Conservation (phyloP, 2,329 filamentous ascomycete genomes). For the Aspergillus sp. region DNA sequence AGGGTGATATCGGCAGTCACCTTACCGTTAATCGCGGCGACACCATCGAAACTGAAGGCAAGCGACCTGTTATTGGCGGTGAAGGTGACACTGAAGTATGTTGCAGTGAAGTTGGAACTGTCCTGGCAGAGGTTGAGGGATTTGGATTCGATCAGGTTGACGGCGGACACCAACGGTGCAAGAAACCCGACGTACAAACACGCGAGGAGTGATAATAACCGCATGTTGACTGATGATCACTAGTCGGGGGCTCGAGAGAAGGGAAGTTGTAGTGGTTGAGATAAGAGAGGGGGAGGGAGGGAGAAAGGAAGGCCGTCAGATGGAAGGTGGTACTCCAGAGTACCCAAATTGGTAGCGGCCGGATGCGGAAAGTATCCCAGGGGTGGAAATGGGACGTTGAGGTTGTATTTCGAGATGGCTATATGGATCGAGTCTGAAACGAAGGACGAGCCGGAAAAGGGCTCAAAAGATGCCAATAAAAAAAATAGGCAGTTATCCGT, state of each 20-base stretch:
- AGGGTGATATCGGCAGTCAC: constrained; percentile 42
- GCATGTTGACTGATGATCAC: constrained; percentile 22
- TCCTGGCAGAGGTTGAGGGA: constrained; percentile 80
- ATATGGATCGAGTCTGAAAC: too few species aligned
- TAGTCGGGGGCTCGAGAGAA: too few species aligned
- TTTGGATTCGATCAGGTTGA: constrained; percentile 69
- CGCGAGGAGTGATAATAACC: constrained; percentile 27
- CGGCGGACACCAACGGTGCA: constrained; percentile 52
- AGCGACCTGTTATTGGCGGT: constrained; percentile 62
- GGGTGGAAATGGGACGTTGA: constrained; percentile 7
- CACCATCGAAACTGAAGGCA: constrained; percentile 69
- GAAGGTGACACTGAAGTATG: constrained; percentile 74
- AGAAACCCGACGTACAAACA: constrained; percentile 37
- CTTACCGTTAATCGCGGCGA: constrained; percentile 64
- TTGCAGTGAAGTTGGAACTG: constrained; percentile 79
- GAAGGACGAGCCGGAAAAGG: too few species aligned
- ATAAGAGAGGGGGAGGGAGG: constrained; percentile 25
- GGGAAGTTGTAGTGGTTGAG: neutral
- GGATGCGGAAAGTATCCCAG: constrained; percentile 27
- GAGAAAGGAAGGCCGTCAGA: constrained; percentile 2
- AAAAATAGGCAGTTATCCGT: too few species aligned
- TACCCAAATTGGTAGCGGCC: constrained; percentile 28
- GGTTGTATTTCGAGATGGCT: constrained; percentile 6
- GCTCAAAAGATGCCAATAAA: too few species aligned
- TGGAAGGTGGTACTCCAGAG: constrained; percentile 25